A percentile compares a stretch with the other conserved stretches of the same genome.
These are phyloP conservation scores for Ustilago trichophora DNA, from an alignment of 1,284 basidiomycete genomes.

Conservation along the genomic window DNA sequence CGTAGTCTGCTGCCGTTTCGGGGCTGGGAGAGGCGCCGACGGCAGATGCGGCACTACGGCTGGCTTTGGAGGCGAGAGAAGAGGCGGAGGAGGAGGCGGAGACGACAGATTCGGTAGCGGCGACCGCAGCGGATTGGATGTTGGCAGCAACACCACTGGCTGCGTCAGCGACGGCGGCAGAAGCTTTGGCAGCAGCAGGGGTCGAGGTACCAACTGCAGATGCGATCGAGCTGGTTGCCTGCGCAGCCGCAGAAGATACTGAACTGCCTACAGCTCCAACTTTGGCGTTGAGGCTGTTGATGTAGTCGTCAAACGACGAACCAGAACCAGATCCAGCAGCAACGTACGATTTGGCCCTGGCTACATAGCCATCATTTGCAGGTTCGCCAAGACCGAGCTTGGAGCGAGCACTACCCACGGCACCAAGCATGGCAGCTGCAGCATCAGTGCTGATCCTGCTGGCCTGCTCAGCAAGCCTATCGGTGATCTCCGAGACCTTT, in stretches of 20 bases:
- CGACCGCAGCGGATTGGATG: neutral
- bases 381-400: constrained; percentile 41
- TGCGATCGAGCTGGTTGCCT: no score
- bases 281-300: constrained; percentile 21
- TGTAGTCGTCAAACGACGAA: constrained; percentile 33
- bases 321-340: constrained; percentile 23
- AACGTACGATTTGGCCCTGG: constrained; percentile 32
- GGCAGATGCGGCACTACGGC: constrained; percentile 1
- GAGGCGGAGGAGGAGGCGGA: constrained; percentile 9
- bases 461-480: constrained; percentile 46
- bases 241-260: constrained; percentile 1
- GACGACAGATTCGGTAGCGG: neutral
- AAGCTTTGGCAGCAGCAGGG: no score
- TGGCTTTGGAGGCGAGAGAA: neutral
- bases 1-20: constrained; percentile 22
- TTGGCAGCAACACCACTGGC: no score
- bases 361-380: constrained; percentile 29
- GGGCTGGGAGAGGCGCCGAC: constrained; percentile 20
- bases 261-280: no score
- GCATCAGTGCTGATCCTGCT: constrained; percentile 45
- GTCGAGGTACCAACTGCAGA: no score
- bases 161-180: neutral
- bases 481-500: constrained; percentile 41
- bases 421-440: constrained; percentile 43
- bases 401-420: constrained; percentile 34